A percentile compares a stretch with the other conserved stretches of the same genome.
phyloP scores from a whole-genome alignment of 2,329 filamentous ascomycete species.

The Apiospora marii region DNA sequence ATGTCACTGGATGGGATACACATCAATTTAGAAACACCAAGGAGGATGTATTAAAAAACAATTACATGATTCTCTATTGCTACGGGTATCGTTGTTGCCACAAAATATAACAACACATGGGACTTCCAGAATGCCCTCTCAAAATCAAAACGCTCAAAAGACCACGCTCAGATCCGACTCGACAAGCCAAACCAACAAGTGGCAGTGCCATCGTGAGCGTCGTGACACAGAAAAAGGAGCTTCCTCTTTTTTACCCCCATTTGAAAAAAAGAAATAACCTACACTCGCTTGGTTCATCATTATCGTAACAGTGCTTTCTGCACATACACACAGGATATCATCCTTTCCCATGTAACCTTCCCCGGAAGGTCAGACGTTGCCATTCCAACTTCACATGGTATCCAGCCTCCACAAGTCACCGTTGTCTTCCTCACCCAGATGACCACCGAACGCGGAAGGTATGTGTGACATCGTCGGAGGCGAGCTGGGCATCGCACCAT shows the following conservation, averaged over 20 bases:
- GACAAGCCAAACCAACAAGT: not conserved
- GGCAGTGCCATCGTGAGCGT: not conserved
- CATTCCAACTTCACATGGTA: not conserved
- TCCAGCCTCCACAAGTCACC: constrained; percentile 26
- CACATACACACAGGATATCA: not conserved
- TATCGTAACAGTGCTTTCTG: not conserved
- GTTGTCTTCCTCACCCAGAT: constrained; percentile 28
- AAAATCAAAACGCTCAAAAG: not conserved
- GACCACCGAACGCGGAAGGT: constrained; percentile 34
- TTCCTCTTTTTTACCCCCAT: not conserved
- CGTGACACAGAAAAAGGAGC: not conserved
- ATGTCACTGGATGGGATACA: no score
- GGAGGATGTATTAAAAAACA: not conserved
- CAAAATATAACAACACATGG: not conserved
- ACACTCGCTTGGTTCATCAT: not conserved
- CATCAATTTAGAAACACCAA: not conserved
- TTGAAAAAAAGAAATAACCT: not conserved
- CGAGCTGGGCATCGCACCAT: constrained; percentile 57
- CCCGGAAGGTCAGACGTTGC: not conserved
- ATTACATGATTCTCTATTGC: not conserved
- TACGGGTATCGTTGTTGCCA: constrained; percentile 18
- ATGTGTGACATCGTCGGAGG: constrained; percentile 47
- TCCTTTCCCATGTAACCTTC: not conserved
- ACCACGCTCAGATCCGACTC: not conserved
- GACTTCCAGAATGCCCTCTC: not conserved